These are phyloP conservation scores for Microcos paniculata DNA, from an alignment of 345 rosid genomes.

Conservation along the genomic window DNA sequence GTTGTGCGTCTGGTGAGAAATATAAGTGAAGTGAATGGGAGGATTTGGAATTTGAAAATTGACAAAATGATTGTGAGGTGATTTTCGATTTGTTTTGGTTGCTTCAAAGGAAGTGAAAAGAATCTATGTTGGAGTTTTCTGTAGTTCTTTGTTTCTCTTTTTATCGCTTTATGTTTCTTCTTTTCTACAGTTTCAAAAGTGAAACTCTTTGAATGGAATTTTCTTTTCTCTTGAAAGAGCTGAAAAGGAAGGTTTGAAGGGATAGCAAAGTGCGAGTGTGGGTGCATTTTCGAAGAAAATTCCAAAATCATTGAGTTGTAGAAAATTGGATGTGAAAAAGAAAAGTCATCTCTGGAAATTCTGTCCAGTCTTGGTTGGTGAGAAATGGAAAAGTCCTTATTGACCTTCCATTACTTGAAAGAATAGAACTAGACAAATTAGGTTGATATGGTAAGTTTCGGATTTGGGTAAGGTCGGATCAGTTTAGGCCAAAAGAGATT, in stretches of 20 bases:
- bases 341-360: neutral
- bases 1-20: neutral
- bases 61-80: conserved; percentile 1
- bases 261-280: neutral
- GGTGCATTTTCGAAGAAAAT: conserved; percentile 32
- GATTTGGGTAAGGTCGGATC: too few species aligned
- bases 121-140: conserved; percentile 34
- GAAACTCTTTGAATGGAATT: conserved; percentile 57
- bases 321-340: neutral
- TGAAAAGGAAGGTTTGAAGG: conserved; percentile 3
- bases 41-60: conserved; percentile 24
- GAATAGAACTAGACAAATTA: conserved; percentile 2
- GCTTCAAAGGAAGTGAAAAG: conserved; percentile 36
- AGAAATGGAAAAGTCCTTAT: neutral
- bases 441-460: too few species aligned
- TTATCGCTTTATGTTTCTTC: conserved; percentile 9
- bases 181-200: conserved; percentile 37
- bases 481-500: too few species aligned
- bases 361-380: conserved; percentile 1
- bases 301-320: neutral
- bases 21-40: conserved; percentile 12
- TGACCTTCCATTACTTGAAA: neutral
- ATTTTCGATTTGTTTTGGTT: conserved; percentile 18
- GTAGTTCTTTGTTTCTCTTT: neutral
- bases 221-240: conserved; percentile 1